Evolutionary conservation across 2,329 filamentous ascomycete genomes (phyloP), one percentile per base, ranked within the genome.

Genomic region (Penicillium sp.): DNA sequence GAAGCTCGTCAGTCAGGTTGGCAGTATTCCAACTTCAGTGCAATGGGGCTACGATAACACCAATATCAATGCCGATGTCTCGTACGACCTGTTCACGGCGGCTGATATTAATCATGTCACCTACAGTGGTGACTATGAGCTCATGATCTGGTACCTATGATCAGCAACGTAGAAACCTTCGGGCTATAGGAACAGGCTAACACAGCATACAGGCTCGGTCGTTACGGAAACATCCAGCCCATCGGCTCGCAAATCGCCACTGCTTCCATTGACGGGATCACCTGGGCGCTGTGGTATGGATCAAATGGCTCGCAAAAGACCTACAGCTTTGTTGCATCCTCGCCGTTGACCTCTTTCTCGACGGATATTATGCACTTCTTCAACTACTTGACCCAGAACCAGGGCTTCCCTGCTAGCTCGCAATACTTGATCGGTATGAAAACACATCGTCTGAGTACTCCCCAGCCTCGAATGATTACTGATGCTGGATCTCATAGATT

Each of bases 81-180:
- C 83, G 6, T 87, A 85, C 64, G 84, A 87, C 68, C 72, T 87
- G 27, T 87, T 87, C 72, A 85, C 83, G 2, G 64, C 73, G 2
- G 75, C 79, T 3, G 61, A 69, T 57, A 60, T 60, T 44, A 63
- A 67, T 47, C 75, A 77, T 9, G 77, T 79, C 1, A 75, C 76
- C 16, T 78, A 71, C 35, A 71, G 66, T 50, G 72, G 78, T 14
- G 75, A 83, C 59, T 86, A 84, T 68, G 85, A 87, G 70, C 74
- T 87, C 61, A 88, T 88, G 85, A 80, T 88, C 60, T 88, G 85
- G 85, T 69, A n/a, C n/a, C n/a, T n/a, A 56, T 14, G 57, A 54
- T 22, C 19, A 9, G 33, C 73, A 84, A 22, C 3, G 22, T 22
- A 22, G 22, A 22, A 22, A 22, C 3, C 22, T 22, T 22, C 22